These are phyloP conservation scores for Backusella parvicylindrica DNA, from an alignment of 192 early-diverging fungal genomes.

Conservation along the genomic window DNA sequence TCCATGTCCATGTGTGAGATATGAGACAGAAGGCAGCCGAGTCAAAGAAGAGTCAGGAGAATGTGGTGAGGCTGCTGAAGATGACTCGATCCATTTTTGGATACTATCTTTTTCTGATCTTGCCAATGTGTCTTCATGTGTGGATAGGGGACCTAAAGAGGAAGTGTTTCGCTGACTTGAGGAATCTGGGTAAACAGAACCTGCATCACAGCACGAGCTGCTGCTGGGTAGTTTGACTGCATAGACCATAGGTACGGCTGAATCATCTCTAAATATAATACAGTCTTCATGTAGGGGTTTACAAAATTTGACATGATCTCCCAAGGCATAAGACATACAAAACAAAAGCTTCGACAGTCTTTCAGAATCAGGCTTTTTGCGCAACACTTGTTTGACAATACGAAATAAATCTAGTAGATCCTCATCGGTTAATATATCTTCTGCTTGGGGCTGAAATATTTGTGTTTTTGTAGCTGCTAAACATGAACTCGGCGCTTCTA, in stretches of 20 bases:
- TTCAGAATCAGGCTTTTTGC: slow-evolving; percentile 28
- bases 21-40: slow-evolving; percentile 9
- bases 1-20: not conserved
- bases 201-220: slow-evolving; percentile 8
- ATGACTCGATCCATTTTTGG: slow-evolving; percentile 20
- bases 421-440: slow-evolving; percentile 38
- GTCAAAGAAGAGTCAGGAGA: not conserved
- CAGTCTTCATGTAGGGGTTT: slow-evolving; percentile 20
- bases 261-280: slow-evolving; percentile 22
- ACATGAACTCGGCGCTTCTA: slow-evolving; percentile 3
- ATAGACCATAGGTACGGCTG: not conserved
- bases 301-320: slow-evolving; percentile 26
- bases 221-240: slow-evolving; percentile 8
- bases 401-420: slow-evolving; percentile 35
- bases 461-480: not conserved
- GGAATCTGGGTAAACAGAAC: not conserved
- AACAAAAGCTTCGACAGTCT: slow-evolving; percentile 32
- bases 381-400: slow-evolving; percentile 24
- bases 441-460: slow-evolving; percentile 21
- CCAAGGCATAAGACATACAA: slow-evolving; percentile 32
- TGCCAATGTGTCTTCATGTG: not conserved
- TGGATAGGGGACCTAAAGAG: not conserved
- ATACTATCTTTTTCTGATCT: not conserved
- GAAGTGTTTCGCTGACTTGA: not conserved
- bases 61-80: slow-evolving; percentile 1